Base-by-base conservation (phyloP, 2,329 filamentous ascomycete genomes). In the Capronia coronata region DNA sequence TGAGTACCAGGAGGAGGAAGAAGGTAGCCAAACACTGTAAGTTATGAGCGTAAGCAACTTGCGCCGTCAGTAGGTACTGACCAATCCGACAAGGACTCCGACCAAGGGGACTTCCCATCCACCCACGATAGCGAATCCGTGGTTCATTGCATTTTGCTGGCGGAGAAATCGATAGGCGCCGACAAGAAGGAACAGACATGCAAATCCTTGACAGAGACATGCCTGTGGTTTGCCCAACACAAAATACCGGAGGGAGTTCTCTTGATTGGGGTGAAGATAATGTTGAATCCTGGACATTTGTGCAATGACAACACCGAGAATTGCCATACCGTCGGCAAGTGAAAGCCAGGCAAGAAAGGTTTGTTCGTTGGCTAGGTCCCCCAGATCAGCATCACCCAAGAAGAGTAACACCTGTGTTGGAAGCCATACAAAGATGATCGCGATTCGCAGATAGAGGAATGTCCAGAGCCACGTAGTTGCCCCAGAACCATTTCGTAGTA, bases 81-180 rank as follows among this genome's bases (percentile, higher is more conserved):
- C 38, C 38, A 43, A 11, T 10, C 21, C 22, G 13, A 43, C 14
- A 29, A 43, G 13, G 2, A 43, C 13, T 9, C 40, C 21, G 8
- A 43, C 9, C 10, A 19, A 30, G 2, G 14, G 40, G 2, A 43
- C 7, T 2, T 32, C 25, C 13, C 3, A 30, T 10, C 40, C 25
- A n/a, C 40, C 40, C 6, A 43, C 40, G 2, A 23, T 18, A 6
- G 40, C 23, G 13, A 1, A 21, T 4, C 45, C 45, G 1, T n/a
- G 35, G 74, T 64, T 58, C 19, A 82, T 71, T 2, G 73, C 75
- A 52, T 70, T 68, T 62, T 82, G 78, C 57, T 77, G 71, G 47
- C 73, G 68, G 70, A 73, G 80, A 57, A 76, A 79, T 22, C 78
- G 68, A 44, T 71, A 67, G 1, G 71, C 69, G 5, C 77, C 78